phyloP scores from a whole-genome alignment of 805 yeast genomes.

The Peterozyma xylosa region DNA sequence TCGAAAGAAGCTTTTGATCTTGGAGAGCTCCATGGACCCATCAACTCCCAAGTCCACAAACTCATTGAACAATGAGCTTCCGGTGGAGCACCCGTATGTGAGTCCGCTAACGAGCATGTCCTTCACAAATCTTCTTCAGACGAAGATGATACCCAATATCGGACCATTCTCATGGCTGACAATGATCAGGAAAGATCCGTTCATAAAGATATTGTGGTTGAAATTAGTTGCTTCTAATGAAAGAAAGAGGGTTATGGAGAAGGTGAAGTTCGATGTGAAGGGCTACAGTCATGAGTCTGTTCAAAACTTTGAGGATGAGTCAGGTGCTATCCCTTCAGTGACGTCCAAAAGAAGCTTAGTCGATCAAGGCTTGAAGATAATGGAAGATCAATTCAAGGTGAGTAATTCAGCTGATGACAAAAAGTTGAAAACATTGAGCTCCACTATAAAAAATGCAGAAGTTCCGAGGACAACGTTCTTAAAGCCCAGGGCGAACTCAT shows the following conservation, averaged over 20 bases:
- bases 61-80: not conserved
- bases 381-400: not conserved
- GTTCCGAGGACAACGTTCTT: not conserved
- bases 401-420: not conserved
- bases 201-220: slow-evolving; percentile 31
- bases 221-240: slow-evolving; percentile 1
- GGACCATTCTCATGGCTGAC: slow-evolving; percentile 41
- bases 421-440: not conserved
- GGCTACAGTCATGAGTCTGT: not conserved
- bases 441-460: not conserved
- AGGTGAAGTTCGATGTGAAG: not conserved
- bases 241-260: not conserved
- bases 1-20: not conserved
- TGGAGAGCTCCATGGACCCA: not conserved
- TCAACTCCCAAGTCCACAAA: too few species aligned
- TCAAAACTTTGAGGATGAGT: not conserved
- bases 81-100: slow-evolving; percentile 3
- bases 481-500: slow-evolving; percentile 1
- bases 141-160: slow-evolving; percentile 20
- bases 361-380: not conserved
- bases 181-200: slow-evolving; percentile 40
- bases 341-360: not conserved
- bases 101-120: not conserved
- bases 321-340: not conserved
- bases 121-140: not conserved